Conservation (phyloP, 148 eudicot genomes). For the Nepenthes gracilis region DNA sequence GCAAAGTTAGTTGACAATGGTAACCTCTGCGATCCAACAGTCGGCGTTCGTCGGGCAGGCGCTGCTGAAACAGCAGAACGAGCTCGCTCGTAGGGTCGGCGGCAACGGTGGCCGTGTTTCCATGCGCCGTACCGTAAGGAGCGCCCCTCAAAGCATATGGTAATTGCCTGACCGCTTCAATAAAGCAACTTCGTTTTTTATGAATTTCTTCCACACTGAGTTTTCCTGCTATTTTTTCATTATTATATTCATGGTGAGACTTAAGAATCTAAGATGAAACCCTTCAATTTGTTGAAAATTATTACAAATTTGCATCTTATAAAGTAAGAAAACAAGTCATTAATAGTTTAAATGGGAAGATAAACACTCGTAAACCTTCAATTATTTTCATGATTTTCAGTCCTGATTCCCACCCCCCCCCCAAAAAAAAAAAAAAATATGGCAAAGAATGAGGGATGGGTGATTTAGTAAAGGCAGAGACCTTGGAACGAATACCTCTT, state of each 20-base stretch:
- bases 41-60: conserved; percentile 51
- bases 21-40: conserved; percentile 40
- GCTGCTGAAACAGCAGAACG: conserved; percentile 32
- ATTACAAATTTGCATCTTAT: no score
- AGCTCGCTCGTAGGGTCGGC: conserved; percentile 38
- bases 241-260: no score
- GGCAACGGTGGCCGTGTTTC: conserved; percentile 32
- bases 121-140: conserved; percentile 58
- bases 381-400: neutral
- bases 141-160: conserved; percentile 65
- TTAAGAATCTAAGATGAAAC: no score
- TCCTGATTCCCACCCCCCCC: no score
- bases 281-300: no score
- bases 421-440: no score
- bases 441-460: neutral
- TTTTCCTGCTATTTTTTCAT: neutral
- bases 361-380: neutral
- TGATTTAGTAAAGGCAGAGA: no score
- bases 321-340: no score
- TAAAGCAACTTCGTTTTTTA: neutral
- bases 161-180: conserved; percentile 1
- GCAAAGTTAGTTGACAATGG: conserved; percentile 18
- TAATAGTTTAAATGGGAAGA: no score
- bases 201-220: neutral
- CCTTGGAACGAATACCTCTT: no score